Base-by-base conservation (phyloP, 2,329 filamentous ascomycete species). In the Ophiostoma quercus region DNA sequence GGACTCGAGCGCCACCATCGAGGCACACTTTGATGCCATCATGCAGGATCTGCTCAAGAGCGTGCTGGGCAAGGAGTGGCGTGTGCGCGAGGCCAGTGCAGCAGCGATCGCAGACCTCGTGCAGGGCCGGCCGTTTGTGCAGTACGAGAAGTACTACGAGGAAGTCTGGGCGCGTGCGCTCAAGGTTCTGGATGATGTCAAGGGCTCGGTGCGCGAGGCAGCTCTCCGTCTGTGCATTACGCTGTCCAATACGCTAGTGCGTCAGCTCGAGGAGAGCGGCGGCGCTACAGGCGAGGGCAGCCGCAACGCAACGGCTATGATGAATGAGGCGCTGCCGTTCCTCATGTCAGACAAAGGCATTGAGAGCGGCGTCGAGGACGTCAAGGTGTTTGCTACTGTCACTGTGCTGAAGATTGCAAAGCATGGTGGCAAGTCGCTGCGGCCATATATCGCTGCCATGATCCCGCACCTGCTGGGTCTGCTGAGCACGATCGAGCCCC, bases 111-210 rank as follows among this genome's bases (percentile, higher is more conserved):
- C 91, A 0, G 94, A 98, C 77, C 84, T 99, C 0, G 86, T 98
- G 8, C 91, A 95, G 74, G 94, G 94, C 0, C 86, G 91, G 37
- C 87, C 89, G 1, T 89, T 91, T 71, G 81, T 84, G 39, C 87
- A 90, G 79, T 98, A 97, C 75, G 92, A 94, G 74, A 87, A 88
- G 71, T 94, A 95, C 76, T 90, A 98, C 67, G 86, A 89, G 69
- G 87, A 92, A 25, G 92, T 98, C 67, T 97, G 95, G 90, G 87
- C 86, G 12, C 87, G 90, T 37, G 90, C 92, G 0, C 90, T 98
- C 78, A 96, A 92, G 76, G 93, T 99, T 0, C 83, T 98, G 6
- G 95, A 99, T 78, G 95, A 99, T 78, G 96, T 98, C 78, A 99
- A 99, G 78, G 90, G 90, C 8, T 93, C 90, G 0, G 95, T 99